Conservation (phyloP, 352 stramenopile genomes). For the Globisporangium nagaii region DNA sequence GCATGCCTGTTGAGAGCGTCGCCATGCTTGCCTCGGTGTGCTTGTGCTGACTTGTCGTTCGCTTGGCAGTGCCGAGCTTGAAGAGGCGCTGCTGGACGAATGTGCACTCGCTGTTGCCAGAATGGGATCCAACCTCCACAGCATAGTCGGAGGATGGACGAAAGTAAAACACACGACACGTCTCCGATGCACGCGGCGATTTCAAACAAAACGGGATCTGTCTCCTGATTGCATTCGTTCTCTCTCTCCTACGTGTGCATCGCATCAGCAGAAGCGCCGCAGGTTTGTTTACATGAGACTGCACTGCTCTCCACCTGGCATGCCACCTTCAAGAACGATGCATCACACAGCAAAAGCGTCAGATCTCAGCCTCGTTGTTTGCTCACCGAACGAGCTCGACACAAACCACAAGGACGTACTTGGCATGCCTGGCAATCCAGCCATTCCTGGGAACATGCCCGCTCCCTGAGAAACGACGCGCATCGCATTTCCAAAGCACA, state of each 20-base stretch:
- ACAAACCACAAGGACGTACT: slow-evolving; percentile 30
- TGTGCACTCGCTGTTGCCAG: not conserved
- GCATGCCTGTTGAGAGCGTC: slow-evolving; percentile 6
- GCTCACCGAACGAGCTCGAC: not conserved
- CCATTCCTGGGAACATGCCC: slow-evolving; percentile 80
- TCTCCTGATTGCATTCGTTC: too few species aligned
- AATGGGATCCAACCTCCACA: too few species aligned
- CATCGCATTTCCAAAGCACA: not conserved
- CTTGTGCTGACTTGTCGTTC: not conserved
- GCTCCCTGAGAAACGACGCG: slow-evolving; percentile 31
- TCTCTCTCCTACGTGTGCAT: too few species aligned
- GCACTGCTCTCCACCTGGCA: slow-evolving; percentile 69
- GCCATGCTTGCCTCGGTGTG: not conserved
- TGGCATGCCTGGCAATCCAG: slow-evolving; percentile 72
- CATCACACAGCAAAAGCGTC: slow-evolving; percentile 3
- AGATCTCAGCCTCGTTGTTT: slow-evolving; percentile 1
- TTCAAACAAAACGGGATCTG: too few species aligned
- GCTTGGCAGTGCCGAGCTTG: too few species aligned
- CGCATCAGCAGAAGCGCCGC: not conserved
- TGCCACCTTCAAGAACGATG: slow-evolving; percentile 32
- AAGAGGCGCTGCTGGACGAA: not conserved
- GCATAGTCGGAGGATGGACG: too few species aligned
- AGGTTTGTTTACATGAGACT: slow-evolving; percentile 47
- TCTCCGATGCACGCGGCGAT: too few species aligned
- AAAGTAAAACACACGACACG: too few species aligned